These are phyloP conservation scores for Cordyceps javanica DNA, from an alignment of 2,329 filamentous ascomycete genomes.

Conservation along the genomic window DNA sequence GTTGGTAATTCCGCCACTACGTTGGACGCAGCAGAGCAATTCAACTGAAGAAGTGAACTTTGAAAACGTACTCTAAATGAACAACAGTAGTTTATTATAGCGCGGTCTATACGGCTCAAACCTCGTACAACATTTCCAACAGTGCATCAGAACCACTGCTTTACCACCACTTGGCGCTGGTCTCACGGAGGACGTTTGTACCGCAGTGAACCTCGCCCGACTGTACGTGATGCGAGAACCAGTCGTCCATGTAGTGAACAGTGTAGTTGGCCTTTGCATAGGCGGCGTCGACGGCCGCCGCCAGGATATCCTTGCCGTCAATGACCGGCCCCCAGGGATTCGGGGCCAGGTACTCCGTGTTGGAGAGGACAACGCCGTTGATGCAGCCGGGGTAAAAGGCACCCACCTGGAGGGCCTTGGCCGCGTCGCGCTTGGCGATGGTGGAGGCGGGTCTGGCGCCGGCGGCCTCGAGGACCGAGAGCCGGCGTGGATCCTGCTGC, in stretches of 20 bases:
- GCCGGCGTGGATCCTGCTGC: not conserved
- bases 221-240: not conserved
- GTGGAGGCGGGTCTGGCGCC: not conserved
- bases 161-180: constrained; percentile 5
- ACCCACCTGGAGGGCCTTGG: not conserved
- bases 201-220: constrained; percentile 8
- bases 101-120: too few relatives aligned
- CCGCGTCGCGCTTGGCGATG: not conserved
- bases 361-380: constrained; percentile 19
- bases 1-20: too few relatives aligned
- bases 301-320: constrained; percentile 1
- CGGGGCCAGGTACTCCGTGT: constrained; percentile 1
- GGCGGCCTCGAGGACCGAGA: not conserved
- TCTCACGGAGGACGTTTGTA: not conserved
- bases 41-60: too few relatives aligned
- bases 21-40: too few relatives aligned
- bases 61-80: too few relatives aligned
- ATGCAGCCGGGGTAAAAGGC: constrained; percentile 16
- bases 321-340: constrained; percentile 8
- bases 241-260: constrained; percentile 10
- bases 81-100: too few relatives aligned
- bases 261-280: not conserved
- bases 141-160: not conserved
- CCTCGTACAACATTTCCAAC: too few relatives aligned
- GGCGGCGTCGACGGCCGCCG: not conserved